Base-by-base conservation (phyloP, 306 rosid species). In the Lathyrus oleraceus region DNA sequence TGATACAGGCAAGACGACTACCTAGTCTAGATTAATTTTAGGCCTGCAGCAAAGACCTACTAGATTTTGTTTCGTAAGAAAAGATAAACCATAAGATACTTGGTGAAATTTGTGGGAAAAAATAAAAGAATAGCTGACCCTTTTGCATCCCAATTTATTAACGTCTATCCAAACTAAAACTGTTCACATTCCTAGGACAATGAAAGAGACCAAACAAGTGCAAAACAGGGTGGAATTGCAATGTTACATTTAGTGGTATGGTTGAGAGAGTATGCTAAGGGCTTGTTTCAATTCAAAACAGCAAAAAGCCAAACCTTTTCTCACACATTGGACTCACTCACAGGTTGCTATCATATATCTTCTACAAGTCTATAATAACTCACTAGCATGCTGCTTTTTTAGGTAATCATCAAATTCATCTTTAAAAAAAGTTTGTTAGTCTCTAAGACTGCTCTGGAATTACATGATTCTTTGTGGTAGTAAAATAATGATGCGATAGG, bases 171-270 rank as follows among this genome's bases (percentile, higher is more conserved):
- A 28, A 62, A 73, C 78, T 23, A 19, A 19, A 51, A 72, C 10
- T 51, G 61, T 64, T 66, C 69, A 61, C 79, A 40, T 77, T 72
- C 72, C 69, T 68, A 52, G 78, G 66, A 72, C 69, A 58, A 39
- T 38, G 53, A 71, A 54, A 65, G 23, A 30, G 70, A 69, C 70
- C 65, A 66, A 71, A 44, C 30, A 60, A 15, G 47, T 58, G 61
- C 61, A 48, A 38, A 80, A 36, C 56, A 80, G 28, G 52, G 69
- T 14, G 48, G 60, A 79, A 54, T 40, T 57, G 42, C 8, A 53
- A 59, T 57, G 52, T 39, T 25, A 45, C 38, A 59, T 17, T 40
- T 35, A 10, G 15, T 39, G 61, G 54, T 49, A 43, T 36, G 69
- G 47, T 48, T 17, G 39, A 54, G 39, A 54, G 38, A 47, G 12